Percentiles rank a stretch among this genome's conserved stretches.
phyloP scores from a whole-genome alignment of 1,139 yeast species.

The Scheffersomyces titani region DNA sequence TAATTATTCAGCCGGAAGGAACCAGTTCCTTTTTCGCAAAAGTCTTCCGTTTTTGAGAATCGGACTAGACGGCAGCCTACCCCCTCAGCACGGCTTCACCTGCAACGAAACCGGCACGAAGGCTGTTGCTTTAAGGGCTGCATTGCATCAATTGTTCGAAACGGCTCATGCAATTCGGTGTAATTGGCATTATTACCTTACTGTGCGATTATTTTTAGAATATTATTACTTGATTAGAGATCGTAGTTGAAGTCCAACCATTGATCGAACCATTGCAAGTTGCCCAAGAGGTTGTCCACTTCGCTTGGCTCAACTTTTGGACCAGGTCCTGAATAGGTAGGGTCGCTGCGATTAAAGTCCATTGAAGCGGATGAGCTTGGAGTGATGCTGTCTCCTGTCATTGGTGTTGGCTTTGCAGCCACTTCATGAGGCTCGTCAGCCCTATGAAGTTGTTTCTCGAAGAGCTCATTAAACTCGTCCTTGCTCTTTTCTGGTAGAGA shows the following conservation, averaged over 20 bases:
- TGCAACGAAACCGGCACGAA: no score
- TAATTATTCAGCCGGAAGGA: no score
- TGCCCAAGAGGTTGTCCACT: constrained; percentile 36
- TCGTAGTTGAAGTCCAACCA: constrained; percentile 40
- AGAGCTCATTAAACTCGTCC: constrained; percentile 21
- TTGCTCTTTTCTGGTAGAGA: constrained; percentile 8
- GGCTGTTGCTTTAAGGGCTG: no score
- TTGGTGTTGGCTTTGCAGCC: background rate
- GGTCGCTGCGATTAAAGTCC: background rate
- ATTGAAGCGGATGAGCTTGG: constrained; percentile 9
- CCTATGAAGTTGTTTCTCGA: constrained; percentile 24
- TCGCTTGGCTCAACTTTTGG: background rate
- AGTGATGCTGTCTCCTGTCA: constrained; percentile 3
- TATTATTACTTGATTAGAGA: constrained; percentile 5
- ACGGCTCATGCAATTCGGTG: no score
- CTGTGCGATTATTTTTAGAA: background rate
- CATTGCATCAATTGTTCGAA: no score
- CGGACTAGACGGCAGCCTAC: no score
- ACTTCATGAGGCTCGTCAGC: constrained; percentile 6
- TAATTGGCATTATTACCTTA: no score
- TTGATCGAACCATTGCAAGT: constrained; percentile 60
- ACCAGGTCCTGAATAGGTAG: constrained; percentile 5
- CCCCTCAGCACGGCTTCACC: no score
- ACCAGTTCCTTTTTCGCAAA: no score
- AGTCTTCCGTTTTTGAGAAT: no score